Base-by-base conservation (phyloP, 2,329 filamentous ascomycete species). In the Trichoderma afroharzianum region DNA sequence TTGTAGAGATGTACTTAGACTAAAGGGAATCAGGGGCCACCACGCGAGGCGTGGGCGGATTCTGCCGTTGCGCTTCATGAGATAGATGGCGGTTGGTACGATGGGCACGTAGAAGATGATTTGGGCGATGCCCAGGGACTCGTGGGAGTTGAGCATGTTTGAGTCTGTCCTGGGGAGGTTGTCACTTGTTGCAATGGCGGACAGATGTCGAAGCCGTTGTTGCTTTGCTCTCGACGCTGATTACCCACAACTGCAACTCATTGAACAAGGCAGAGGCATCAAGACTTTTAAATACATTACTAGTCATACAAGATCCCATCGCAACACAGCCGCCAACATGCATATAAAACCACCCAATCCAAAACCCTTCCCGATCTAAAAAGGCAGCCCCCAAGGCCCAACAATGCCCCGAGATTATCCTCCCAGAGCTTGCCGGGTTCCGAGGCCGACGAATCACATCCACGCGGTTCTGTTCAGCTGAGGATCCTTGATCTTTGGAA, bases 31-130 rank as follows among this genome's bases (percentile, higher is more conserved):
- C 15, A 77, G 55, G 7, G 76, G 76, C 73, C 75, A 78, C 77
- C 77, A 79, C 2, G 77, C 76, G 73, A 77, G 73, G 6, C 75
- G 74, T 8, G 77, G 77, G 6, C 75, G 76, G 30, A 76, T 74
- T n/a, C 64, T 74, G 72, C 75, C 77, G 58, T 78, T 78, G 63
- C 77, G 75, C n/a, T 63, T 24, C 36, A 77, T 72, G 32, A 79
- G 72, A 11, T 64, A 76, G 32, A 77, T 73, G 33, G 74, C 74
- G 33, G 74, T 28, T 14, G 76, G 75, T 26, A 78, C 72, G 47
- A 77, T 72, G 50, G 77, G 77, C 2, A 73, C 71, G 70, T 79
- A 78, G 58, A 77, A 77, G 67, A 77, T 71, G 62, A 73, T 73
- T 64, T 78, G 77, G 64, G 74, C 74, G 58, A 79, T 76, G 67